Evolutionary conservation across 176 grass and related monocot genomes (phyloP).

Genomic region (Saccharum spontaneum): DNA sequence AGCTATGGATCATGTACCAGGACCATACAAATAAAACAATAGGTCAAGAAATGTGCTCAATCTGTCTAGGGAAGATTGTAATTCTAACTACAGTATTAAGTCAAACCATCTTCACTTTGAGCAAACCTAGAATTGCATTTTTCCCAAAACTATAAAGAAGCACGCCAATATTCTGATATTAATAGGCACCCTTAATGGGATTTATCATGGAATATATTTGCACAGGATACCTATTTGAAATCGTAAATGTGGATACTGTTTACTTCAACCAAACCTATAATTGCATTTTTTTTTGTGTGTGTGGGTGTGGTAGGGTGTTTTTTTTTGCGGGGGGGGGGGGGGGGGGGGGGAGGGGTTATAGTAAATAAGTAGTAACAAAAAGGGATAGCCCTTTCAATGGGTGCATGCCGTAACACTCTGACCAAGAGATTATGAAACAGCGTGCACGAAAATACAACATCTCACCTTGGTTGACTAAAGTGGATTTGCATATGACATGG

Average conservation of each 20-base stretch:
- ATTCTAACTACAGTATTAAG: not conserved
- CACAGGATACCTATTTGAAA: not conserved
- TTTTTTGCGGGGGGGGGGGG: too few species aligned
- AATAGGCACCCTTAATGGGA: not conserved
- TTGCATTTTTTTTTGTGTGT: not conserved
- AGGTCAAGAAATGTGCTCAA: slow-evolving; percentile 16
- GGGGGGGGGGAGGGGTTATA: not conserved
- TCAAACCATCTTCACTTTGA: not conserved
- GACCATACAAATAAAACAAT: slow-evolving; percentile 28
- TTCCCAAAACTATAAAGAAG: not conserved
- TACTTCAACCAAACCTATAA: not conserved
- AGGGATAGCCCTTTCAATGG: slow-evolving; percentile 52
- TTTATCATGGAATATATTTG: not conserved
- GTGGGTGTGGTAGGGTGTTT: too few species aligned
- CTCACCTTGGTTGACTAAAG: slow-evolving; percentile 17
- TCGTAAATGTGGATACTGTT: not conserved
- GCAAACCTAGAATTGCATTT: not conserved
- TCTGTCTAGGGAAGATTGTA: not conserved
- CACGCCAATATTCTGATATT: not conserved
- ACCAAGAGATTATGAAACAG: slow-evolving; percentile 59
- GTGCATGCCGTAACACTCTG: slow-evolving; percentile 47
- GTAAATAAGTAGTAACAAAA: slow-evolving; percentile 14
- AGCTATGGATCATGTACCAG: slow-evolving; percentile 15
- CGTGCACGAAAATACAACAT: slow-evolving; percentile 11
- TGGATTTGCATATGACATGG: slow-evolving; percentile 30